These are phyloP conservation scores for Diaporthe ampelina DNA, from an alignment of 2,329 filamentous ascomycete species.

Conservation along the genomic window DNA sequence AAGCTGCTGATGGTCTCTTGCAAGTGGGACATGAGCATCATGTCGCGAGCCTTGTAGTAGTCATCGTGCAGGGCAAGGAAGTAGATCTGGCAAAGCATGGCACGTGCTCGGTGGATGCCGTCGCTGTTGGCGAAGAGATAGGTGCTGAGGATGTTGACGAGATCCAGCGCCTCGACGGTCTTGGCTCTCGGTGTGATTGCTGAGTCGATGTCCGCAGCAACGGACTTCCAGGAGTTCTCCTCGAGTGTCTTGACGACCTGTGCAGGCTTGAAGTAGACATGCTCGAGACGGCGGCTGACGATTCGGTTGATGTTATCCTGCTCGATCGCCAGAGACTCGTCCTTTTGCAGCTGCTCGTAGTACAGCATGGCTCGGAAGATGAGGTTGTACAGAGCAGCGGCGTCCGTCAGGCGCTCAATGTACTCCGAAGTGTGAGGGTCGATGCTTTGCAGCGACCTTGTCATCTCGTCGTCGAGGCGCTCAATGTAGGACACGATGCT, in stretches of 20 bases:
- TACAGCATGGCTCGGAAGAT: conserved; percentile 92
- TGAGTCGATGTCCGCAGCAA: conserved; percentile 80
- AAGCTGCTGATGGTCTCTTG: conserved; percentile 98
- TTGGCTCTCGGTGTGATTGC: conserved; percentile 81
- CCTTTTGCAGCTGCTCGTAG: conserved; percentile 83
- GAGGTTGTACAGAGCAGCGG: conserved; percentile 90
- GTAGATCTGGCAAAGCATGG: conserved; percentile 99
- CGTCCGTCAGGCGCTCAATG: conserved; percentile 93
- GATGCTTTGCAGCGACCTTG: conserved; percentile 95
- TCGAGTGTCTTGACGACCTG: conserved; percentile 95
- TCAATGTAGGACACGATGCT: conserved; percentile 96
- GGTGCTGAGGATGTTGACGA: conserved; percentile 91
- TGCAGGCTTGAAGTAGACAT: conserved; percentile 98
- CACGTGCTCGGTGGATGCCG: conserved; percentile 93
- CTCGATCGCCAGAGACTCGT: conserved; percentile 77
- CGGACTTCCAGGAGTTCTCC: conserved; percentile 90
- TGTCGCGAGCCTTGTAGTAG: conserved; percentile 97
- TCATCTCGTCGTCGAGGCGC: conserved; percentile 96
- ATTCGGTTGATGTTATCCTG: conserved; percentile 94
- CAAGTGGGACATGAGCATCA: conserved; percentile 99
- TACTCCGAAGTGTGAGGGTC: conserved; percentile 99
- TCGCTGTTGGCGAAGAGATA: conserved; percentile 96
- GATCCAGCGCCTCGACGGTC: conserved; percentile 76
- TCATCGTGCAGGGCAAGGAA: conserved; percentile 97
- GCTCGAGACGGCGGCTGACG: conserved; percentile 93